Conservation (phyloP, 768 basidiomycete genomes). For the Auriscalpium vulgare region DNA sequence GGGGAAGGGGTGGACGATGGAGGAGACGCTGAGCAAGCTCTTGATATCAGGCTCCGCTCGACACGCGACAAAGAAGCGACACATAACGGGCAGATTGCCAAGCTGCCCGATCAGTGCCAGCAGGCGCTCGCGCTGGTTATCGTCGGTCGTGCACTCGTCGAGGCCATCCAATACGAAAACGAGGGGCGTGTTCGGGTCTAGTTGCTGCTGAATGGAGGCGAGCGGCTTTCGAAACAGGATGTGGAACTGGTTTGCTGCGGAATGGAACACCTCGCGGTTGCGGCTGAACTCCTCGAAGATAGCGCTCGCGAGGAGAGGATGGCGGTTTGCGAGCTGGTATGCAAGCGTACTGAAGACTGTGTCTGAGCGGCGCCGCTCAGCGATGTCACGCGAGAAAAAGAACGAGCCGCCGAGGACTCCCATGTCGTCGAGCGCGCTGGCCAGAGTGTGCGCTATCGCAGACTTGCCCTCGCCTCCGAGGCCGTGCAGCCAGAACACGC, state of each 20-base stretch:
- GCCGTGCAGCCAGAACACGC: conserved; percentile 25
- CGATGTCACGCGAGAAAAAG: conserved; percentile 22
- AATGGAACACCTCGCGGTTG: not conserved
- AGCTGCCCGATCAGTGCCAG: not conserved
- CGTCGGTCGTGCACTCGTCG: conserved; percentile 24
- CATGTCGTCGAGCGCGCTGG: conserved; percentile 13
- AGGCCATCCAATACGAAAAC: conserved; percentile 30
- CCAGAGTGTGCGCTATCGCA: conserved; percentile 28
- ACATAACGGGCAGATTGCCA: not conserved
- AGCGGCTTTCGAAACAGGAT: conserved; percentile 13
- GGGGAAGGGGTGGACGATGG: not conserved
- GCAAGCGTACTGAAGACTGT: conserved; percentile 27
- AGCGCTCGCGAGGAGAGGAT: conserved; percentile 1
- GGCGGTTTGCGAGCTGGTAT: conserved; percentile 19
- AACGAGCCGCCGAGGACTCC: conserved; percentile 26
- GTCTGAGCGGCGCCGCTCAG: conserved; percentile 15
- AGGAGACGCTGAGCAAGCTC: not conserved
- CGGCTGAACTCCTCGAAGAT: not conserved
- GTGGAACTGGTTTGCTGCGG: not conserved
- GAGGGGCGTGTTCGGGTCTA: not conserved
- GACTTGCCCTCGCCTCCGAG: conserved; percentile 32
- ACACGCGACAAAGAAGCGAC: not conserved
- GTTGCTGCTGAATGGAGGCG: not conserved
- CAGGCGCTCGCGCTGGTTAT: not conserved
- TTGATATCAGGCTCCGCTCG: not conserved